Conservation (phyloP, 2,329 filamentous ascomycete genomes). For the Keithomyces neogunnii region DNA sequence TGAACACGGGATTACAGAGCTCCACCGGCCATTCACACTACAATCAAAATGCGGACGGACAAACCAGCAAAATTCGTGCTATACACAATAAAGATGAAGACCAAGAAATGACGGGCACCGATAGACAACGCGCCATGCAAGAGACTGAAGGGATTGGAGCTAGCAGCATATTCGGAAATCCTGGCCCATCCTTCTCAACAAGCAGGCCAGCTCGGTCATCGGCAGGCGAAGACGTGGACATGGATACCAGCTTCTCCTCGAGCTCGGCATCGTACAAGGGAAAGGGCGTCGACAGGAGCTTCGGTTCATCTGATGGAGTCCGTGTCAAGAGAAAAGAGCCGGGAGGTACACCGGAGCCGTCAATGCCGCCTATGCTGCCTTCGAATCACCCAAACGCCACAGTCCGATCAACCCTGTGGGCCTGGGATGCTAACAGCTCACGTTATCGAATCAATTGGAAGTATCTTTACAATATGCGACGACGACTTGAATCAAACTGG, state of each 20-base stretch:
- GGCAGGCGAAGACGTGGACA: constrained; percentile 20
- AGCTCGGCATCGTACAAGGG: constrained; percentile 13
- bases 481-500: constrained; percentile 85
- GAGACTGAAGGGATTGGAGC: constrained; percentile 13
- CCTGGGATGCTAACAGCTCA: constrained; percentile 38
- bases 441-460: constrained; percentile 77
- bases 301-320: constrained; percentile 17
- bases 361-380: constrained; percentile 20
- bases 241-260: constrained; percentile 14
- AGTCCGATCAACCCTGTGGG: constrained; percentile 39
- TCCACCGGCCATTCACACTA: constrained; percentile 33
- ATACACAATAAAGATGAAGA: constrained; percentile 42
- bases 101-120: constrained; percentile 36
- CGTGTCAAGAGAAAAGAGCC: constrained; percentile 29
- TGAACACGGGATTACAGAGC: constrained; percentile 35
- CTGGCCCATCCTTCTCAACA: constrained; percentile 22
- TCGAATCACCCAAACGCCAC: constrained; percentile 21
- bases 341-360: constrained; percentile 22
- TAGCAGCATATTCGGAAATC: constrained; percentile 27
- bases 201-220: constrained; percentile 15
- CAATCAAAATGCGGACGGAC: constrained; percentile 38
- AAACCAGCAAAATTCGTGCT: constrained; percentile 46
- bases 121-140: constrained; percentile 17
- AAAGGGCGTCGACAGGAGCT: constrained; percentile 20
- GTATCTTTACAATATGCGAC: constrained; percentile 82